Percentiles rank a stretch among this genome's conserved stretches.
Evolutionary conservation across 2,329 filamentous ascomycete species (phyloP).

Genomic region (Xylariaceae sp.): DNA sequence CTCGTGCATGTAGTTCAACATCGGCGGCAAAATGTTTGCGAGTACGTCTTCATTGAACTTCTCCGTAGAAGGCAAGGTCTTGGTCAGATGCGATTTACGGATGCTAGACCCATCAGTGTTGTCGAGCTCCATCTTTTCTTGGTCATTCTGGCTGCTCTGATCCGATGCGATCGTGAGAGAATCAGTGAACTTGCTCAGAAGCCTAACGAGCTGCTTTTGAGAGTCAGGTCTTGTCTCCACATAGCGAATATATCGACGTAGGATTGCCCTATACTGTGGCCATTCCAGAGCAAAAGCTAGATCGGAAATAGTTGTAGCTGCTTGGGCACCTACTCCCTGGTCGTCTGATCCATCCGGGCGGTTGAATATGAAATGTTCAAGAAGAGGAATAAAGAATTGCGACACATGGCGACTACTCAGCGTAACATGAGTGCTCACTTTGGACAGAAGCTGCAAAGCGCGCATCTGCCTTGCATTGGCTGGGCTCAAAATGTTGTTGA

Average conservation of each 20-base stretch:
- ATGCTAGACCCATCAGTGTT: conserved; percentile 22
- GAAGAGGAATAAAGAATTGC: conserved; percentile 82
- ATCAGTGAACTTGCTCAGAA: conserved; percentile 79
- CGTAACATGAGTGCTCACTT: conserved; percentile 59
- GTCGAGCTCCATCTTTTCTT: conserved; percentile 46
- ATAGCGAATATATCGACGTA: conserved; percentile 80
- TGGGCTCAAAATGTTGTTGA: conserved; percentile 87
- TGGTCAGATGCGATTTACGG: conserved; percentile 48
- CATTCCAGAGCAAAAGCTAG: conserved; percentile 78
- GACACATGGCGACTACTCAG: conserved; percentile 75
- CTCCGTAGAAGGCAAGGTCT: conserved; percentile 61
- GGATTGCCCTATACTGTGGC: conserved; percentile 81
- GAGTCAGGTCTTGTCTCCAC: conserved; percentile 75
- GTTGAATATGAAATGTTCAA: conserved; percentile 93
- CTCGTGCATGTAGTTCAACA: conserved; percentile 83
- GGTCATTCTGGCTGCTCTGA: conserved; percentile 35
- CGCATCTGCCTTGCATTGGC: conserved; percentile 82
- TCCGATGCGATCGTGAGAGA: conserved; percentile 57
- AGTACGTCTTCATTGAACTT: conserved; percentile 71
- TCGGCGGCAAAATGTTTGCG: conserved; percentile 69
- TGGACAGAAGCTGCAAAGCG: conserved; percentile 72
- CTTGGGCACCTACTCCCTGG: conserved; percentile 81
- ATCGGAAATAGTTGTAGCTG: conserved; percentile 73
- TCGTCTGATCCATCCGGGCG: conserved; percentile 70
- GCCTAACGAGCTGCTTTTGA: conserved; percentile 79